These are phyloP conservation scores for Cymbopogon citratus DNA, from an alignment of 176 grass and related monocot species.

Conservation along the genomic window DNA sequence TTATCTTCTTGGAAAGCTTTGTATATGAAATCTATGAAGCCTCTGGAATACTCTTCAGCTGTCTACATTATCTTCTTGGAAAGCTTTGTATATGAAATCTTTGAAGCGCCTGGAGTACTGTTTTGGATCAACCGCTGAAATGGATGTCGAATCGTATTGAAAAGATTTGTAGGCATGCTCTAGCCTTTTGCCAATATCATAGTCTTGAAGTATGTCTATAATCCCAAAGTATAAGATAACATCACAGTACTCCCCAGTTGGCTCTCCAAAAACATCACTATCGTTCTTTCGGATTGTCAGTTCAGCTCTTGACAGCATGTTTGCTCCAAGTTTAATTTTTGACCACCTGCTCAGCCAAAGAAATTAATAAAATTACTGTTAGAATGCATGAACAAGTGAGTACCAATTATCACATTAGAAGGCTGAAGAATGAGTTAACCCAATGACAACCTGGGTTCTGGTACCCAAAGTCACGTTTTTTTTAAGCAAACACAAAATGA, in stretches of 20 bases:
- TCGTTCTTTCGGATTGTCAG: slow-evolving; percentile 51
- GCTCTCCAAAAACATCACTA: slow-evolving; percentile 58
- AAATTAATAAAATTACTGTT: slow-evolving; percentile 3
- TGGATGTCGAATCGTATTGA: slow-evolving; percentile 72
- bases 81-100: slow-evolving; percentile 88
- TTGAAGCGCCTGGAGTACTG: slow-evolving; percentile 80
- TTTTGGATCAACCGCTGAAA: slow-evolving; percentile 82
- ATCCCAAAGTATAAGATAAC: slow-evolving; percentile 85
- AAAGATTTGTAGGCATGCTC: slow-evolving; percentile 88
- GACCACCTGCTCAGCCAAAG: slow-evolving; percentile 45
- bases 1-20: slow-evolving; percentile 78
- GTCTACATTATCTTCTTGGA: slow-evolving; percentile 58
- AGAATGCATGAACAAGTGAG: not conserved
- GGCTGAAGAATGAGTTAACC: slow-evolving; percentile 3
- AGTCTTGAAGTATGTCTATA: slow-evolving; percentile 95
- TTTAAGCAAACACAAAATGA: slow-evolving; percentile 12
- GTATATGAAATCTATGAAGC: slow-evolving; percentile 86
- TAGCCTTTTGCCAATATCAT: slow-evolving; percentile 79
- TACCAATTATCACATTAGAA: not conserved
- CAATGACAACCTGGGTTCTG: not conserved
- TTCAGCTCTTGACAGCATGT: slow-evolving; percentile 75
- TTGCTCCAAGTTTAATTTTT: slow-evolving; percentile 63
- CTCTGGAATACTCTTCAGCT: slow-evolving; percentile 50
- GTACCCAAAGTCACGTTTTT: not conserved
- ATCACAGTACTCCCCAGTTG: slow-evolving; percentile 67